Percentiles rank a stretch among this genome's conserved stretches.
These are phyloP conservation scores for Clarireedia sp. DNA, from an alignment of 2,329 filamentous ascomycete genomes.

Conservation along the genomic window DNA sequence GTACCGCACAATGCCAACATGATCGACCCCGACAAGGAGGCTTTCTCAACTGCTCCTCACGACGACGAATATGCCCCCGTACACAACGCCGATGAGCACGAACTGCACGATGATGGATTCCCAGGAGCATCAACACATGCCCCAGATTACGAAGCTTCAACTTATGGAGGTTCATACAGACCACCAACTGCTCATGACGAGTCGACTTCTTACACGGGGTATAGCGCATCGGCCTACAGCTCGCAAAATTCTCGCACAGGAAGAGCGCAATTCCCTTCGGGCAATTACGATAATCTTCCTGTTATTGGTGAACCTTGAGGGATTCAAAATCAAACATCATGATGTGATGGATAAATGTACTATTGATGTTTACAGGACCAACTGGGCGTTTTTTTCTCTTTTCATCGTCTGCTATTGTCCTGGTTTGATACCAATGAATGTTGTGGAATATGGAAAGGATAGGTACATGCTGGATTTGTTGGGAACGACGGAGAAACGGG, in stretches of 20 bases:
- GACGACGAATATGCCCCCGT: constrained; percentile 60
- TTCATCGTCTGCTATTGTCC: not conserved
- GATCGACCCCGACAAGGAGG: constrained; percentile 62
- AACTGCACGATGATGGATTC: constrained; percentile 18
- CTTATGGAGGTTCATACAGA: constrained; percentile 18
- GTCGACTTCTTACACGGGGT: constrained; percentile 36
- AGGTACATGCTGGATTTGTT: not conserved
- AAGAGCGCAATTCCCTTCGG: constrained; percentile 44
- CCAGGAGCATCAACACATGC: constrained; percentile 5
- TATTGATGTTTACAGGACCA: not conserved
- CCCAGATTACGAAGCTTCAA: constrained; percentile 11
- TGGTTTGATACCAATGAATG: constrained; percentile 4
- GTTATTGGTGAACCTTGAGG: constrained; percentile 7
- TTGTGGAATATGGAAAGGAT: not conserved
- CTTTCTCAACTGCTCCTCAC: constrained; percentile 59
- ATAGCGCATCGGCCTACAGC: constrained; percentile 32
- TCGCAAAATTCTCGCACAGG: constrained; percentile 11
- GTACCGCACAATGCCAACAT: constrained; percentile 32
- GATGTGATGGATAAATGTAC: not conserved
- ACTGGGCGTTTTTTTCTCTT: not conserved
- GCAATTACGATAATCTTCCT: constrained; percentile 41
- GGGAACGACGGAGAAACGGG: not conserved
- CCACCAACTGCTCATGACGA: constrained; percentile 18
- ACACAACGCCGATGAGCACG: constrained; percentile 36
- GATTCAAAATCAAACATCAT: not conserved